Evolutionary conservation across 225 moss, liverwort and hornwort genomes (phyloP), one percentile per base, ranked within the genome.

Genomic region (Climacium dendroides): DNA sequence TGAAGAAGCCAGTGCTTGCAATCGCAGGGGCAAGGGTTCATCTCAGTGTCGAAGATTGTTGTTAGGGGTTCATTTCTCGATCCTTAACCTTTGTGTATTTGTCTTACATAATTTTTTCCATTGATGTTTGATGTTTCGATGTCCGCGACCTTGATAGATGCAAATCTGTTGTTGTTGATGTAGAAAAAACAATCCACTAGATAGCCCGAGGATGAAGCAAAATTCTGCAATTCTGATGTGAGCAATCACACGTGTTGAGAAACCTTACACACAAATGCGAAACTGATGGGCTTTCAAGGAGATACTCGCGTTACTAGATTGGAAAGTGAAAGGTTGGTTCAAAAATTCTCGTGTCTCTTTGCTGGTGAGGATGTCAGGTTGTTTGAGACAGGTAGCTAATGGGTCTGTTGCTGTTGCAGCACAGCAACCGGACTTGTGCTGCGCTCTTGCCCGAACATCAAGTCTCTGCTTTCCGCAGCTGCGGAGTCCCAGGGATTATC

Each of bases 221-320:
- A 81, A 87, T 88, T 86, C 79, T 90, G 89, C 87, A 90, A 89
- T 89, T 86, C 91, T 93, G 89, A 86, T 83, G 89, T 90, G 89
- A 86, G 75, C 22, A 16, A 70, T 82, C 74, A 74, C 47, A 48
- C 25, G 79, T 82, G 88, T 77, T 90, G 90, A 86, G 13, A 76
- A 45, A 65, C 66, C 22, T 57, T 85, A 67, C 73, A 87, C 86
- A 84, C 93, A 89, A 63, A 93, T 90, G 87, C 85, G 78, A 90
- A 86, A 70, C 84, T 89, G 90, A 92, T 90, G 93, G 86, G 79
- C 78, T 86, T 84, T 87, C 82, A 87, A 82, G 90, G 85, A 52
- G 76, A 89, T 63, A 26, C 58, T 85, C 70, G 84, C 48, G 84
- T 47, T 23, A n/a, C 84, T 75, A 75, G 84, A 48, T 81, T 85